Evolutionary conservation across 768 basidiomycete species (phyloP).

Genomic region (Lactifluus piperatus): DNA sequence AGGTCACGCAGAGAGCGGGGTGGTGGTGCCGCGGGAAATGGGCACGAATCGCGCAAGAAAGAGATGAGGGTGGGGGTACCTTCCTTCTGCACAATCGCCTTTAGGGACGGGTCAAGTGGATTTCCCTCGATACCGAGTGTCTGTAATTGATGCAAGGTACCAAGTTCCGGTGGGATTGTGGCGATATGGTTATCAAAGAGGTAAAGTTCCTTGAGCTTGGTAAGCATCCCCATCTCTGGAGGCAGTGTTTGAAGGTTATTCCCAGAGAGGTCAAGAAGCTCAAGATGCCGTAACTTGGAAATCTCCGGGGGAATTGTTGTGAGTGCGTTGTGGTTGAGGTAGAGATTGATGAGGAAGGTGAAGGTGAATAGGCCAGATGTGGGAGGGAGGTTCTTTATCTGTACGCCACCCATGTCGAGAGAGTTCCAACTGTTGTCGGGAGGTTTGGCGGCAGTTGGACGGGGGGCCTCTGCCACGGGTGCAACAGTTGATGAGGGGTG

Average conservation of each 20-base stretch:
- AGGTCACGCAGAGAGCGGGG: slow-evolving; percentile 69
- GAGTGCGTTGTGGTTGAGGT: slow-evolving; percentile 92
- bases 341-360: slow-evolving; percentile 88
- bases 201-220: slow-evolving; percentile 82
- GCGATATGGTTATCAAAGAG: slow-evolving; percentile 93
- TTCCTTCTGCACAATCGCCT: slow-evolving; percentile 83
- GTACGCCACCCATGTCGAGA: slow-evolving; percentile 93
- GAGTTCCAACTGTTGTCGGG: slow-evolving; percentile 81
- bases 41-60: slow-evolving; percentile 89
- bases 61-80: slow-evolving; percentile 86
- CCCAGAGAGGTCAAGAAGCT: slow-evolving; percentile 84
- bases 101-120: slow-evolving; percentile 70
- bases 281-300: slow-evolving; percentile 73
- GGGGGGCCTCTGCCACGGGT: slow-evolving; percentile 58
- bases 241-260: slow-evolving; percentile 76
- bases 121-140: slow-evolving; percentile 97
- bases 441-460: slow-evolving; percentile 53
- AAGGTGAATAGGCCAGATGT: slow-evolving; percentile 72
- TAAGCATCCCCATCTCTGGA: slow-evolving; percentile 85
- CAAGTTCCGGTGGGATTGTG: slow-evolving; percentile 79
- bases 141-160: slow-evolving; percentile 84
- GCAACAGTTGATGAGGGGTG: slow-evolving; percentile 74
- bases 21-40: slow-evolving; percentile 72
- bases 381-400: slow-evolving; percentile 82
- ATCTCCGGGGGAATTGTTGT: slow-evolving; percentile 74